Evolutionary conservation across 345 rosid species (phyloP).

Genomic region (Salix viminalis): DNA sequence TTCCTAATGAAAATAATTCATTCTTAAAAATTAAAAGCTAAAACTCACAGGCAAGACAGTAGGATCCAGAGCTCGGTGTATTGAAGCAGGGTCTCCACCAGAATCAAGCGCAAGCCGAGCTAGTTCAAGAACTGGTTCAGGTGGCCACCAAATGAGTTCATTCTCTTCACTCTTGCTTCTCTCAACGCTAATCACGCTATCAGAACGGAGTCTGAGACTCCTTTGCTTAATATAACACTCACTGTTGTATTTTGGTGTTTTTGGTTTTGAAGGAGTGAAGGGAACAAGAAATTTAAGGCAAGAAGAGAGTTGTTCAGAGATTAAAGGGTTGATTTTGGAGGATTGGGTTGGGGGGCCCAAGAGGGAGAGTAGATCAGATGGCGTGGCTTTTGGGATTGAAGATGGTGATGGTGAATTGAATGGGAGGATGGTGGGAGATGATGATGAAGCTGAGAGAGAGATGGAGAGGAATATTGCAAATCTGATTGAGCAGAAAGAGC

Average conservation of each 20-base stretch:
- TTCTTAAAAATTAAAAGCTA: not conserved
- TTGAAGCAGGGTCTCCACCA: conserved; percentile 68
- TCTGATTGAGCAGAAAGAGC: conserved; percentile 20
- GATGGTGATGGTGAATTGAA: conserved; percentile 12
- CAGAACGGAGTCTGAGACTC: conserved; percentile 15
- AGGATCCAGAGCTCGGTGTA: conserved; percentile 68
- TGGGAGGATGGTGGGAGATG: conserved; percentile 25
- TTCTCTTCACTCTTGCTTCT: conserved; percentile 33
- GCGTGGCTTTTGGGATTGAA: conserved; percentile 56
- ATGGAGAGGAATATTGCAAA: conserved; percentile 52
- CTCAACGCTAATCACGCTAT: not conserved
- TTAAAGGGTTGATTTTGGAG: conserved; percentile 45
- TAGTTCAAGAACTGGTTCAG: conserved; percentile 68
- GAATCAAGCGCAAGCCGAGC: conserved; percentile 91
- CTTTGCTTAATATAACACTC: conserved; percentile 10
- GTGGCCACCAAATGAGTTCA: conserved; percentile 88
- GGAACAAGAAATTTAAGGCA: conserved; percentile 81
- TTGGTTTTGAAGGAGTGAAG: conserved; percentile 25
- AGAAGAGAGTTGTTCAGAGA: conserved; percentile 53
- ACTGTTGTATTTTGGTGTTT: not conserved
- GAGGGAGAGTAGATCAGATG: conserved; percentile 66
- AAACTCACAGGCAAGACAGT: conserved; percentile 52
- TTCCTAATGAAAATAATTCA: too few relatives aligned
- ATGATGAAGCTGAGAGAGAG: conserved; percentile 45
- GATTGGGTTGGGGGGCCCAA: conserved; percentile 47